These are phyloP conservation scores for Lactarius pseudohatsudake DNA, from an alignment of 768 basidiomycete species.

Conservation along the genomic window DNA sequence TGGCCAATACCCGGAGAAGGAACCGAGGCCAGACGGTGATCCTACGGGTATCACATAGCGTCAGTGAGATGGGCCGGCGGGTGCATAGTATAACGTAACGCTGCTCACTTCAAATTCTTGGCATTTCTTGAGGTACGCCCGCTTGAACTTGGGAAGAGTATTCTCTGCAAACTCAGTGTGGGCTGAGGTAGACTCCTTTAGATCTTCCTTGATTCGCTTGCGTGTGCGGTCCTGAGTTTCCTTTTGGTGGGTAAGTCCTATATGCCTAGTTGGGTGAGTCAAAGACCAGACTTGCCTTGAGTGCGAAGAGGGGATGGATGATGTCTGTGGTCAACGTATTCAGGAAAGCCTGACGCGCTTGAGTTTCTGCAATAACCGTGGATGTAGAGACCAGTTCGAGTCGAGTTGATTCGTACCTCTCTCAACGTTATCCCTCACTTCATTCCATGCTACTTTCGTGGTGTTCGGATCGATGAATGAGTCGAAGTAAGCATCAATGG, in stretches of 20 bases:
- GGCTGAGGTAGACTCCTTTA: constrained; percentile 72
- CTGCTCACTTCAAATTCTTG: constrained; percentile 75
- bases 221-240: constrained; percentile 91
- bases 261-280: background rate
- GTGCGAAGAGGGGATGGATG: constrained; percentile 60
- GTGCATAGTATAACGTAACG: background rate
- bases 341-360: constrained; percentile 78
- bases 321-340: constrained; percentile 68
- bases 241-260: constrained; percentile 38
- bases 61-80: constrained; percentile 7
- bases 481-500: constrained; percentile 69
- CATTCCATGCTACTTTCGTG: constrained; percentile 74
- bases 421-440: constrained; percentile 83
- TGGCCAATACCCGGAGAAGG: constrained; percentile 38
- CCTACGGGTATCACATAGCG: constrained; percentile 42
- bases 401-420: constrained; percentile 48
- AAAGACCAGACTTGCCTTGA: constrained; percentile 52
- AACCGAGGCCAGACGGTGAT: constrained; percentile 57
- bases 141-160: constrained; percentile 77
- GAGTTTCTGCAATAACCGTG: constrained; percentile 56
- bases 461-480: constrained; percentile 66
- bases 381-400: constrained; percentile 1
- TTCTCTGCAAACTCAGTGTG: constrained; percentile 83
- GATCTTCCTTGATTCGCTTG: constrained; percentile 87
- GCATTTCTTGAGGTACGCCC: constrained; percentile 79